Percentiles rank a stretch among this genome's conserved stretches.
phyloP scores from a whole-genome alignment of 352 stramenopile genomes.

The Pythium aquatile region DNA sequence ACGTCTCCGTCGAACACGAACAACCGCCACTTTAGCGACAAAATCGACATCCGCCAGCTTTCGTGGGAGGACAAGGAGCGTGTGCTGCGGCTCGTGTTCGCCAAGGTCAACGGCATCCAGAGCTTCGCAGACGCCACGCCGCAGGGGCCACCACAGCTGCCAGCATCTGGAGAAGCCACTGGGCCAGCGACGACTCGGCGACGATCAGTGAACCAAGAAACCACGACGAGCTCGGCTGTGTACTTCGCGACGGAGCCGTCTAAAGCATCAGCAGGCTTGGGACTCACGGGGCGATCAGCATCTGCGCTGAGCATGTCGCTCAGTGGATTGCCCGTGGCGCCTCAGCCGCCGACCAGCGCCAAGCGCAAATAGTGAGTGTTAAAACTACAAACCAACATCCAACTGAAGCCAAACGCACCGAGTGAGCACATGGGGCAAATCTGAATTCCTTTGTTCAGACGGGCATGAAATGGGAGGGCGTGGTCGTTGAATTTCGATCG shows the following conservation, averaged over 20 bases:
- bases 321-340: constrained; percentile 44
- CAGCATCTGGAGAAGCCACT: constrained; percentile 18
- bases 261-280: not conserved
- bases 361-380: constrained; percentile 11
- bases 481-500: constrained; percentile 21
- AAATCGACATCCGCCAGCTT: constrained; percentile 88
- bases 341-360: constrained; percentile 22
- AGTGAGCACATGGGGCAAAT: constrained; percentile 4
- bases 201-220: constrained; percentile 20
- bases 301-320: constrained; percentile 55
- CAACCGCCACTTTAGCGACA: constrained; percentile 47
- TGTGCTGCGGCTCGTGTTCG: constrained; percentile 92
- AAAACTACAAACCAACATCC: not conserved
- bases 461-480: constrained; percentile 21
- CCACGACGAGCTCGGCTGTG: constrained; percentile 20
- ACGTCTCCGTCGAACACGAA: not conserved
- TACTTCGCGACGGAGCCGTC: constrained; percentile 59
- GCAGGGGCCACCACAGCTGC: constrained; percentile 16
- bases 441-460: constrained; percentile 28
- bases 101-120: constrained; percentile 90
- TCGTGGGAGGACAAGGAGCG: constrained; percentile 90
- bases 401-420: not conserved
- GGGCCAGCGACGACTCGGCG: not conserved
- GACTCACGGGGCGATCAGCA: not conserved
- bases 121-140: constrained; percentile 39